Percentiles rank a stretch among this genome's conserved stretches.
Conservation (phyloP, 306 rosid genomes). For the Trichosanthes truncata region DNA sequence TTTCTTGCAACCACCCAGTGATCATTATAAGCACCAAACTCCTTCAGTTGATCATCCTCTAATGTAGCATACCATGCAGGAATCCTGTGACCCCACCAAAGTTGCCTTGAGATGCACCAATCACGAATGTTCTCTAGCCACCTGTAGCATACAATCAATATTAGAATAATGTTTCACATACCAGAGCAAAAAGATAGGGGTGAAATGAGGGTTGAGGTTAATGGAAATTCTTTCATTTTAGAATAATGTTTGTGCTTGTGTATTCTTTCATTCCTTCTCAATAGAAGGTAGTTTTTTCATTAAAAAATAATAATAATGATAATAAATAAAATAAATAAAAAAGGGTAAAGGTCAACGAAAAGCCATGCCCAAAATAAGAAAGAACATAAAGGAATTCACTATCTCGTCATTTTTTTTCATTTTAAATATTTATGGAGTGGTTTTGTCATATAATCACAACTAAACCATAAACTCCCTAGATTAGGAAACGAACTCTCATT, state of each 20-base stretch:
- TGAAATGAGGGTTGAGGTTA: neutral
- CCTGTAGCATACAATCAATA: conserved; percentile 31
- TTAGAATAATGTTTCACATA: neutral
- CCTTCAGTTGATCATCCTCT: conserved; percentile 60
- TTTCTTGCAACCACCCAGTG: conserved; percentile 87
- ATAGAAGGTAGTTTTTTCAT: neutral
- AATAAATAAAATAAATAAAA: neutral
- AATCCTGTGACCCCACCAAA: conserved; percentile 97
- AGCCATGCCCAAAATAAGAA: neutral
- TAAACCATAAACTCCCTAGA: neutral
- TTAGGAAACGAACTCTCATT: neutral
- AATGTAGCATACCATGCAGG: conserved; percentile 86
- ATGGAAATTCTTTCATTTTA: neutral
- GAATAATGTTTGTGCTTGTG: neutral
- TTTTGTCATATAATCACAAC: neutral
- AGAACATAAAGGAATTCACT: neutral
- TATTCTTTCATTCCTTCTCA: neutral
- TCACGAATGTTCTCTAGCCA: conserved; percentile 92
- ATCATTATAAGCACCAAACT: conserved; percentile 58
- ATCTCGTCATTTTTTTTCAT: neutral
- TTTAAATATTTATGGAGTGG: neutral
- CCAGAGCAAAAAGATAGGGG: neutral
- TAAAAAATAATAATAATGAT: neutral
- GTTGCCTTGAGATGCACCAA: conserved; percentile 94
- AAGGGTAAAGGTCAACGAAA: no score